Evolutionary conservation across 768 basidiomycete species (phyloP), one percentile per base, ranked within the genome.

Genomic region (Podaxis sp.): DNA sequence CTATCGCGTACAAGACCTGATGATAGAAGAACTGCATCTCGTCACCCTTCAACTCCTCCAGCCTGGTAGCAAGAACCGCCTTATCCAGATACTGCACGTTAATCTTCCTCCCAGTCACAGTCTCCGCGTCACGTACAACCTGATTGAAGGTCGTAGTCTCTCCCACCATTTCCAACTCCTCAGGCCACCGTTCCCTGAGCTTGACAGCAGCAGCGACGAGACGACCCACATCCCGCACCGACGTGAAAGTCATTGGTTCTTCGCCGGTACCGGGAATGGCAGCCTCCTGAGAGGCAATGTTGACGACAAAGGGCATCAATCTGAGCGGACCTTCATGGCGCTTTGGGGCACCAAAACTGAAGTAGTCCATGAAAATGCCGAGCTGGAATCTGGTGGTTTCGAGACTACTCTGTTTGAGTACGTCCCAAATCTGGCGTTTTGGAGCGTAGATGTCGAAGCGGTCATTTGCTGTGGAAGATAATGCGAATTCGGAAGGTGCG

Each of bases 351-450:
- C 55, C 55, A 28, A 19, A 44, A 2, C n/a, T 39, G 22, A 44
- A 42, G 24, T 57, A 57, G n/a, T 42, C 39, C 55, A 57, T 57
- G 38, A 44, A 26, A 4, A 57, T 28, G 12, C 55, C 55, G 19
- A 38, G 33, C 55, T n/a, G 38, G 55, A 57, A 40, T 17, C 4
- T 3, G 4, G 55, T 57, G 24, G 40, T 42, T 24, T 44, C 38
- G 6, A 57, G 22, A 13, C 60, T 52, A 30, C 22, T 40, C 2
- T 28, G 28, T 28, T 55, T 52, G 51, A 55, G 24, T 26, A 38
- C 22, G 15, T 26, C 12, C 39, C 38, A 42, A 12, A 62, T 17
- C 17, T 44, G 19, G 6, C 36, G 22, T 44, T 55, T 62, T 0
- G n/a, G 4, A n/a, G 26, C 39, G 30, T 62, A 62, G 4, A 33